Evolutionary conservation across 1,284 basidiomycete genomes (phyloP), one percentile per base, ranked within the genome.

Genomic region (Taiwanofungus camphoratus): DNA sequence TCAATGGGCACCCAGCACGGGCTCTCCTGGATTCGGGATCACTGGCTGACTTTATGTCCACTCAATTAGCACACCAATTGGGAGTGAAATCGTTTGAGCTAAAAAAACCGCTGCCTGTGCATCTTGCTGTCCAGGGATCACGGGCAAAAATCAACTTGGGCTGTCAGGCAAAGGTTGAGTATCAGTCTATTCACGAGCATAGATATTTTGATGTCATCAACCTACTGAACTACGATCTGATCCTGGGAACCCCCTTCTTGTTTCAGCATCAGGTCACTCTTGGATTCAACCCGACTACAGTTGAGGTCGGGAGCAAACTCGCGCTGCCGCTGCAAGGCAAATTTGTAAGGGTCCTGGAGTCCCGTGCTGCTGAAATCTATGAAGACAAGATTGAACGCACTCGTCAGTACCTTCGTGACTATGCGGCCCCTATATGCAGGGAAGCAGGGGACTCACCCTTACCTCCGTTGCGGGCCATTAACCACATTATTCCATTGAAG

Each of bases 401-500:
- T 2, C 40, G 56, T 1, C 26, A 42, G 8, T 18, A 50, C 16
- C 29, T 61, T 1, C 20, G 40, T 1, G 34, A 57, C 3, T 51
- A 62, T 2, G 60, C 57, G 0, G 20, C 45, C 4, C 46, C 53
- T 13, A 38, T 68, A 0, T 66, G 63, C 39, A 53, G 50, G 22
- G 49, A 59, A 3, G 57, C 55, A 1, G 44, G 36, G 0, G 53
- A 63, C 3, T 55, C 59, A 0, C 45, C 48, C 0, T 34, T 68
- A 9, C 67, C 61, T 0, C 68, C 62, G 0, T 35, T 68, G 1
- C 42, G 63, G 0, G 62, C 46, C 0, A 63, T 71, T 5, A 70
- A 71, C 38, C 66, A 71, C 39, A 39, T 40, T 0, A 69, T 71
- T 2, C 66, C 66, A 0, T 33, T 71, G 5, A 65, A 66, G 4